Evolutionary conservation across 495 filamentous ascomycete species (phyloP).

Genomic region (Parachaetomium inaequale): DNA sequence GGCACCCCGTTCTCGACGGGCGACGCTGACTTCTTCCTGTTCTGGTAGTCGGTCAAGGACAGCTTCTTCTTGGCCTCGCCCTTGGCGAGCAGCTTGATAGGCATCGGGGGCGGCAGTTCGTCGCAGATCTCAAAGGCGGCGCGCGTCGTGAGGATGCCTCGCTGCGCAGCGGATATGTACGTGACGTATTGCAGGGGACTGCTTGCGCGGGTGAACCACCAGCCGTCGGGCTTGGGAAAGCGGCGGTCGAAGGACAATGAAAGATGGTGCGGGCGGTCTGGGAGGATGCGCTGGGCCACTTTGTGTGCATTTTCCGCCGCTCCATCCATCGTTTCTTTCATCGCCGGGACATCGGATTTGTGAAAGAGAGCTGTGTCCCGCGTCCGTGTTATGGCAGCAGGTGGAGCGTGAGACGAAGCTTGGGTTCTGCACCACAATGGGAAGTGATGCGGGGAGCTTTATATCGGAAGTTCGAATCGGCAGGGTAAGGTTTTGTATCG

Average conservation of each 20-base stretch:
- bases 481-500: neutral
- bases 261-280: constrained; percentile 43
- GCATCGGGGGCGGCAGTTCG: constrained; percentile 29
- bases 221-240: constrained; percentile 37
- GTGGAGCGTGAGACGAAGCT: neutral
- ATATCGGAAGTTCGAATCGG: neutral
- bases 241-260: constrained; percentile 37
- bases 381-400: neutral
- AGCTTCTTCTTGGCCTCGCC: constrained; percentile 47
- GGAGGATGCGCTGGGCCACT: constrained; percentile 43
- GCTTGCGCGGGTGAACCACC: constrained; percentile 38
- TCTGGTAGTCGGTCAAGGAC: constrained; percentile 47
- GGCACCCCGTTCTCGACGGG: constrained; percentile 35
- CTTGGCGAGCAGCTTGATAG: constrained; percentile 28
- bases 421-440: neutral
- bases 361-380: constrained; percentile 18
- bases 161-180: constrained; percentile 43
- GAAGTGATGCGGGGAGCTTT: neutral
- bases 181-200: constrained; percentile 43
- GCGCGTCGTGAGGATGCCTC: constrained; percentile 45
- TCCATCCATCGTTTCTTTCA: constrained; percentile 48
- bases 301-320: constrained; percentile 44
- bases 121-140: constrained; percentile 43
- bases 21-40: constrained; percentile 41
- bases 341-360: constrained; percentile 31